Evolutionary conservation across 2,329 filamentous ascomycete genomes (phyloP).

Genomic region (Nemania bipapillata): DNA sequence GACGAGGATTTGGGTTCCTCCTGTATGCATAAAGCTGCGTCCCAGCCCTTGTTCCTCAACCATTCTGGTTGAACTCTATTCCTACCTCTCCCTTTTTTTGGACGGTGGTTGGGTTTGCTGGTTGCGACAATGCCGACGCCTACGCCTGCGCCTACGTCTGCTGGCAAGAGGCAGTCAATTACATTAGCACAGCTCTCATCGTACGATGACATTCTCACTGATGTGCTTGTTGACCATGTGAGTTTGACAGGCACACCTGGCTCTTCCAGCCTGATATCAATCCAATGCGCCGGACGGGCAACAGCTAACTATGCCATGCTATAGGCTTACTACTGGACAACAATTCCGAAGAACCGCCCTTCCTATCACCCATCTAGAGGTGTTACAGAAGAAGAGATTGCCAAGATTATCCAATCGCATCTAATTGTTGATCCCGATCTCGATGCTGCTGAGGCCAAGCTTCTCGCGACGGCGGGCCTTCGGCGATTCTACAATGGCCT

Average conservation of each 20-base stretch:
- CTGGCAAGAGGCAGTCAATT: conserved; percentile 74
- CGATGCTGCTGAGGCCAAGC: conserved; percentile 73
- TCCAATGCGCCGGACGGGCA: conserved; percentile 21
- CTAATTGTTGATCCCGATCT: conserved; percentile 80
- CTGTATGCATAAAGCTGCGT: conserved; percentile 2
- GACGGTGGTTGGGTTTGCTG: conserved; percentile 15
- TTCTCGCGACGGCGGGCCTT: conserved; percentile 78
- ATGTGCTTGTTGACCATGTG: conserved; percentile 95
- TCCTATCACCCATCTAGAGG: conserved; percentile 87
- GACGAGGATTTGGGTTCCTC: neutral
- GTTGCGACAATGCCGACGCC: conserved; percentile 54
- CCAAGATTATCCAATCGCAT: conserved; percentile 69
- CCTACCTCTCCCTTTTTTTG: conserved; percentile 9
- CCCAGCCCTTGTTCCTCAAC: conserved; percentile 3
- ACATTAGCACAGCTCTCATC: conserved; percentile 87
- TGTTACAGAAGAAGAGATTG: conserved; percentile 72
- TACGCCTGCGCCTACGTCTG: conserved; percentile 52
- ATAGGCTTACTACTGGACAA: conserved; percentile 95
- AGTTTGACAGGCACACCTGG: conserved; percentile 53
- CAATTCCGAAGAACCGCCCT: conserved; percentile 90
- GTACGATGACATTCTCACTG: conserved; percentile 95
- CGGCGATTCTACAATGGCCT: conserved; percentile 75
- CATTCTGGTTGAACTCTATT: conserved; percentile 9
- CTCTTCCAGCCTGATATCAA: conserved; percentile 1
- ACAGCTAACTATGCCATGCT: conserved; percentile 39